Base-by-base conservation (phyloP, 2,329 filamentous ascomycete genomes). In the Aspergillus sp. region DNA sequence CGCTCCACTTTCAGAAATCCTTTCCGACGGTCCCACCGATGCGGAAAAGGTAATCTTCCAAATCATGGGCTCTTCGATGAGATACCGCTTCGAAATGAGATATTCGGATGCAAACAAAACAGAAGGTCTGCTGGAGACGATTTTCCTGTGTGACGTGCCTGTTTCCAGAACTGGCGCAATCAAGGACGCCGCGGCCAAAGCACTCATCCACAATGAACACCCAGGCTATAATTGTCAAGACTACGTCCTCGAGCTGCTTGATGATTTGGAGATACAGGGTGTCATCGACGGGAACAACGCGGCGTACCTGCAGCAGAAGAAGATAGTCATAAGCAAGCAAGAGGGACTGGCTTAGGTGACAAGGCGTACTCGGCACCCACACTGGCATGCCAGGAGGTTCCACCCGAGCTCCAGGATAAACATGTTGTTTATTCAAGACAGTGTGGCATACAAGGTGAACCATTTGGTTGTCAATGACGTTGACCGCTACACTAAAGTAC, bases 181-280 rank as follows among this genome's bases (percentile, higher is more conserved):
- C 45, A 50, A 57, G 40, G 43, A 50, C 11, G 45, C 50, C 21
- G 61, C 60, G 19, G 38, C 50, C 11, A 56, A 59, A n/a, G 34
- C 50, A 9, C 19, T 50, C 3, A 53, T 67, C 14, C 58, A 50
- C 43, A 62, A 65, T 50, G 57, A 64, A 11, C 41, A 40, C 32
- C 47, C 56, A 16, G 60, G 58, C n/a, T 65, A 47, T 49, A 64
- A 65, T 36, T 66, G 59, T 49, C 61, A 66, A 46, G 59, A 65
- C 44, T 67, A 64, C 45, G 57, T 65, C 1, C 58, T 67, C 44
- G 64, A 67, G 10, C 53, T 66, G 47, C 43, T 67, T 23, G 53
- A 59, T 7, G 31, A 19, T 3, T 51, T 64, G 31, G 59, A 61
- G 36, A 46, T 46, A 4, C 36, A 58, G 40, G 41, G 7, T 2